Base-by-base conservation (phyloP, 2,329 filamentous ascomycete species). In the Westerdykella aurantiaca region DNA sequence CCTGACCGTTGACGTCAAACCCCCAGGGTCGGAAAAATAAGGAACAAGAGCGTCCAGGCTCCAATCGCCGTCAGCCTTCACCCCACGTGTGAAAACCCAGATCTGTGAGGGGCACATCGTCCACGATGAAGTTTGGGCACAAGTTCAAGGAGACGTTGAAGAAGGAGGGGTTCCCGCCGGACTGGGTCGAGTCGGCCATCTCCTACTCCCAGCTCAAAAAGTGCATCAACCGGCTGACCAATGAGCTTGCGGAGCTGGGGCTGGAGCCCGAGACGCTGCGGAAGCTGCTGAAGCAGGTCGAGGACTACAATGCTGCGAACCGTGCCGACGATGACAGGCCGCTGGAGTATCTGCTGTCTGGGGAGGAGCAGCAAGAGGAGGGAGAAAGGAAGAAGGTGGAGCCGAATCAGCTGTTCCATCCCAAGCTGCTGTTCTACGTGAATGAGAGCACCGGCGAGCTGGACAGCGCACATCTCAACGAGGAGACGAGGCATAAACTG, bases 191-290 rank as follows among this genome's bases (percentile, higher is more conserved):
- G 37, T 82, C 81, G 22, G 88, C 88, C 39, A 86, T 95, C 49
- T 87, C 86, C 2, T 95, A 95, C 64, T 79, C 83, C 37, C 80
- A 88, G 66, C 78, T 95, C 44, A 95, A 95, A 69, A 95, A 94
- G 71, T 87, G 86, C 68, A 83, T 95, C 61, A 91, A 90, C 62
- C 83, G 83, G 61, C 83, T 94, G 39, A 80, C 83, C 51, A 70
- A 72, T 41, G 87, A 95, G 70, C 75, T 95, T 41, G 70, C 75
- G 34, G 75, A 77, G 29, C 70, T 91, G 12, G 88, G 88, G 6
- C 78, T 94, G 23, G 84, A 87, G 51, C 78, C 79, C 4, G 76
- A 83, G 9, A 88, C 84, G 1, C 70, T 94, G 43, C 76, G 80
- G 38, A 77, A 79, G 45, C 74, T 93, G 22, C 73, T 86, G 43